Evolutionary conservation across 176 grass and related monocot species (phyloP).

Genomic region (Typha latifolia): DNA sequence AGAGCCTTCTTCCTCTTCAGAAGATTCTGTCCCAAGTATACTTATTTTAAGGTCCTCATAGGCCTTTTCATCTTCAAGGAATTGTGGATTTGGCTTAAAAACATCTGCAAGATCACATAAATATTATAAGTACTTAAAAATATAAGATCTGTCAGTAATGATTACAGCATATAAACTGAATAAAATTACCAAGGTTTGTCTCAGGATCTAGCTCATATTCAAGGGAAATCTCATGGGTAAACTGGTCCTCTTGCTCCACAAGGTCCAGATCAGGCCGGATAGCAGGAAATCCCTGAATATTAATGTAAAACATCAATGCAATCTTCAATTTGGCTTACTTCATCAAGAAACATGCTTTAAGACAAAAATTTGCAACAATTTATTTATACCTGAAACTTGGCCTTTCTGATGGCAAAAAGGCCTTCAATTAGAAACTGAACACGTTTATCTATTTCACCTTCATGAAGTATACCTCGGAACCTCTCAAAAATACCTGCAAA

Average conservation of each 20-base stretch:
- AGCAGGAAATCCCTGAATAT: slow-evolving; percentile 77
- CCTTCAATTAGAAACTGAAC: slow-evolving; percentile 97
- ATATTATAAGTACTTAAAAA: too few relatives aligned
- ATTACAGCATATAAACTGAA: too few relatives aligned
- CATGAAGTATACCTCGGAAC: slow-evolving; percentile 93
- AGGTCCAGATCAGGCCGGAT: slow-evolving; percentile 87
- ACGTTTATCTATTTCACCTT: slow-evolving; percentile 95
- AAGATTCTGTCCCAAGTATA: slow-evolving; percentile 72
- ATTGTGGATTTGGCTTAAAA: slow-evolving; percentile 74
- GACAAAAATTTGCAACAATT: not conserved
- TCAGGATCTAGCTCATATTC: slow-evolving; percentile 82
- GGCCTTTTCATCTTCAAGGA: slow-evolving; percentile 77
- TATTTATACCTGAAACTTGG: slow-evolving; percentile 79
- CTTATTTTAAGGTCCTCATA: slow-evolving; percentile 78
- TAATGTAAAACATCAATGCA: not conserved
- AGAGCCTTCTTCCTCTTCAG: slow-evolving; percentile 70
- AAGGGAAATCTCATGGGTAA: slow-evolving; percentile 84
- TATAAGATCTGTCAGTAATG: not conserved
- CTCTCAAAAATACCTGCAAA: slow-evolving; percentile 90
- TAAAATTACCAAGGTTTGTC: slow-evolving; percentile 63
- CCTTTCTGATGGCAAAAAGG: slow-evolving; percentile 94
- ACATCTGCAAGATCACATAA: slow-evolving; percentile 46
- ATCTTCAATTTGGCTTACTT: too few relatives aligned
- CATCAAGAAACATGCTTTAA: too few relatives aligned
- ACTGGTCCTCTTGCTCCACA: slow-evolving; percentile 94